These are phyloP conservation scores for Phytomonas francai DNA, from an alignment of 208 protist genomes.

Conservation along the genomic window DNA sequence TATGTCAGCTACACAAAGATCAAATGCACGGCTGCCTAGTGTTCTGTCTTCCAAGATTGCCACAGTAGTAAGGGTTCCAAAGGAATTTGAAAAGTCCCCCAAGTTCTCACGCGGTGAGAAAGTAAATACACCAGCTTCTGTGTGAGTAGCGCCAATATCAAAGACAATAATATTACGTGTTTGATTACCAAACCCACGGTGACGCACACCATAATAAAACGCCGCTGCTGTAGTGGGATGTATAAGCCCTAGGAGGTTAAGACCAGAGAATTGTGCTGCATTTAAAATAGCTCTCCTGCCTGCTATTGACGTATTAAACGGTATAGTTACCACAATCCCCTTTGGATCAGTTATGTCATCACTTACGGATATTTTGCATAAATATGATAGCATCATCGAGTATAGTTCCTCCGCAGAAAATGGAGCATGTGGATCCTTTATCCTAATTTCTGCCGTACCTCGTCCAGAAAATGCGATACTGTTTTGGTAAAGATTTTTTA, in stretches of 20 bases:
- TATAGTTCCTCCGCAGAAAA: slow-evolving; percentile 84
- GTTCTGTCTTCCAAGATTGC: slow-evolving; percentile 61
- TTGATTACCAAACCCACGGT: slow-evolving; percentile 65
- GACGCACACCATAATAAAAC: slow-evolving; percentile 82
- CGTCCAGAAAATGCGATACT: slow-evolving; percentile 33
- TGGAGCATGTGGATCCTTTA: slow-evolving; percentile 17
- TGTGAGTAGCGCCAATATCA: slow-evolving; percentile 84
- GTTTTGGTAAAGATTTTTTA: slow-evolving; percentile 28
- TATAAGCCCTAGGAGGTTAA: slow-evolving; percentile 86
- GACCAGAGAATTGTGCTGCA: slow-evolving; percentile 65
- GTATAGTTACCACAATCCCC: slow-evolving; percentile 86
- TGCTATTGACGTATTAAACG: slow-evolving; percentile 67
- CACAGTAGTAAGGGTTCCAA: slow-evolving; percentile 72
- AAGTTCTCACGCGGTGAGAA: slow-evolving; percentile 51
- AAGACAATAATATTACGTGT: slow-evolving; percentile 65
- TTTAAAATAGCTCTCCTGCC: slow-evolving; percentile 87
- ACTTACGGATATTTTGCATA: slow-evolving; percentile 31
- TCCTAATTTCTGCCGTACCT: slow-evolving; percentile 29
- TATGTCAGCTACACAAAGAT: slow-evolving; percentile 80
- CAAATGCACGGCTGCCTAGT: slow-evolving; percentile 86
- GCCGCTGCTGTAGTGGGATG: slow-evolving; percentile 88
- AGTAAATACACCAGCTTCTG: slow-evolving; percentile 79
- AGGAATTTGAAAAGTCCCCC: slow-evolving; percentile 23
- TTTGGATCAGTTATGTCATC: slow-evolving; percentile 44
- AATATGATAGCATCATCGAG: slow-evolving; percentile 80